Evolutionary conservation across 1,284 basidiomycete genomes (phyloP).

Genomic region (Singerocomus inundabilis): DNA sequence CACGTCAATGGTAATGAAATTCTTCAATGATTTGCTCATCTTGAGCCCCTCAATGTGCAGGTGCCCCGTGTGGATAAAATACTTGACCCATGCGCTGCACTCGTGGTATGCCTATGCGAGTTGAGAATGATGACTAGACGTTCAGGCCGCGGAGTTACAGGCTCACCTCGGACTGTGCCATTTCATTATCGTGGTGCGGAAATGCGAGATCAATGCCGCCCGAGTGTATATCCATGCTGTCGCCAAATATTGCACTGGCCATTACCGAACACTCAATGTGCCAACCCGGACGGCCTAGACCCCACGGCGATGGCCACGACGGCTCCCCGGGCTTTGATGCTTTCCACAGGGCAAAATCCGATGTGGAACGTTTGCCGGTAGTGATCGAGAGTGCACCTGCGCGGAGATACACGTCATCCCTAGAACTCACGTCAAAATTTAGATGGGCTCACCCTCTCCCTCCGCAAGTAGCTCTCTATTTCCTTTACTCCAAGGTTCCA

Average conservation of each 20-base stretch:
- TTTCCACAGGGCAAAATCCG: slow-evolving; percentile 99
- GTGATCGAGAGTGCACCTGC: slow-evolving; percentile 63
- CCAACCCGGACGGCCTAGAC: slow-evolving; percentile 96
- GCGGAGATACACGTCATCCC: slow-evolving; percentile 8
- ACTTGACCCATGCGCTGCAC: slow-evolving; percentile 96
- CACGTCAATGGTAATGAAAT: slow-evolving; percentile 98
- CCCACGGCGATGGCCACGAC: slow-evolving; percentile 96
- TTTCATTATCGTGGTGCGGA: slow-evolving; percentile 99
- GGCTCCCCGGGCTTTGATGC: slow-evolving; percentile 98
- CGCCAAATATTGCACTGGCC: slow-evolving; percentile 91
- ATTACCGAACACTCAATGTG: slow-evolving; percentile 99
- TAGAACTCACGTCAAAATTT: slow-evolving; percentile 3
- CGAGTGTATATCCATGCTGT: slow-evolving; percentile 96
- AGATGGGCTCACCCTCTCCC: slow-evolving; percentile 71
- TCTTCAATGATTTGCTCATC: slow-evolving; percentile 99
- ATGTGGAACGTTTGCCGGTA: slow-evolving; percentile 59
- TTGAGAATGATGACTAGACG: slow-evolving; percentile 12
- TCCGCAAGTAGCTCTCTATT: slow-evolving; percentile 90
- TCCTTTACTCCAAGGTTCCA: slow-evolving; percentile 94
- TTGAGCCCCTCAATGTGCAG: slow-evolving; percentile 98
- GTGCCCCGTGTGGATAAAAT: slow-evolving; percentile 98
- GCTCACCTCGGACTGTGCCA: slow-evolving; percentile 92
- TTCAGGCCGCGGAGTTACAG: slow-evolving; percentile 7
- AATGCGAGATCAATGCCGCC: slow-evolving; percentile 97
- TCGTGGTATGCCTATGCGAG: slow-evolving; percentile 80